phyloP scores from a whole-genome alignment of 352 stramenopile species.

The Phytophthora sojae region DNA sequence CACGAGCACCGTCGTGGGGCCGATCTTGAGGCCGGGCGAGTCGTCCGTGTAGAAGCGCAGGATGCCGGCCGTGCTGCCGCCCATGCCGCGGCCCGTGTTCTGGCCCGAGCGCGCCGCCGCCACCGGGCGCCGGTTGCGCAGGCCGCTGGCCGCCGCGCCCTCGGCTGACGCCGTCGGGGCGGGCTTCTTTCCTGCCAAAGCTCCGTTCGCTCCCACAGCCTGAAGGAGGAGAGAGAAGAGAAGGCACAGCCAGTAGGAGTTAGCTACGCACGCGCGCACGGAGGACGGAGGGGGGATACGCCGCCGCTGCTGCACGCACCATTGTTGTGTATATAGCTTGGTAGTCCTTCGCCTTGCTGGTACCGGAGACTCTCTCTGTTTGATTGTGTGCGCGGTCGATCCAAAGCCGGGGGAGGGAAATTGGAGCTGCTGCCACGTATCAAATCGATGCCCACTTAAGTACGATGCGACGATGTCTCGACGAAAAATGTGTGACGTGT shows the following conservation, averaged over 20 bases:
- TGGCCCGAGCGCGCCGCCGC: conserved; percentile 45
- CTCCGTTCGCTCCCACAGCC: conserved; percentile 49
- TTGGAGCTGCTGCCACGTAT: conserved; percentile 38
- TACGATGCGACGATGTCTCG: background rate
- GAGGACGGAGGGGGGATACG: background rate
- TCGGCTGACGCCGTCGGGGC: conserved; percentile 66
- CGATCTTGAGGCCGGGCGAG: conserved; percentile 96
- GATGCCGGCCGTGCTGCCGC: conserved; percentile 91
- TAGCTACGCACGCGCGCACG: background rate
- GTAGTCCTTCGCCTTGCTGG: background rate
- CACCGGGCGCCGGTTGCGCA: conserved; percentile 79
- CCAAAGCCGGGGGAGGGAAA: conserved; percentile 22
- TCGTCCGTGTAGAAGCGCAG: conserved; percentile 98
- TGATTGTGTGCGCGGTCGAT: conserved; percentile 29
- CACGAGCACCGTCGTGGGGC: conserved; percentile 96
- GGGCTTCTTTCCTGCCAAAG: conserved; percentile 68
- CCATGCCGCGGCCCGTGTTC: conserved; percentile 88
- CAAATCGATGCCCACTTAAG: conserved; percentile 8
- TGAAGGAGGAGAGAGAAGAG: conserved; percentile 16
- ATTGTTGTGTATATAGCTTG: conserved; percentile 12
- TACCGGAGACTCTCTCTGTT: conserved; percentile 24
- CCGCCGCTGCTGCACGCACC: conserved; percentile 15
- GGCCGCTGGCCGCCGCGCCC: conserved; percentile 69
- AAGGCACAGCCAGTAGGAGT: background rate
- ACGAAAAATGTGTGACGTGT: background rate